Conservation (phyloP, 2,329 filamentous ascomycete genomes). For the Xylaria sp. region DNA sequence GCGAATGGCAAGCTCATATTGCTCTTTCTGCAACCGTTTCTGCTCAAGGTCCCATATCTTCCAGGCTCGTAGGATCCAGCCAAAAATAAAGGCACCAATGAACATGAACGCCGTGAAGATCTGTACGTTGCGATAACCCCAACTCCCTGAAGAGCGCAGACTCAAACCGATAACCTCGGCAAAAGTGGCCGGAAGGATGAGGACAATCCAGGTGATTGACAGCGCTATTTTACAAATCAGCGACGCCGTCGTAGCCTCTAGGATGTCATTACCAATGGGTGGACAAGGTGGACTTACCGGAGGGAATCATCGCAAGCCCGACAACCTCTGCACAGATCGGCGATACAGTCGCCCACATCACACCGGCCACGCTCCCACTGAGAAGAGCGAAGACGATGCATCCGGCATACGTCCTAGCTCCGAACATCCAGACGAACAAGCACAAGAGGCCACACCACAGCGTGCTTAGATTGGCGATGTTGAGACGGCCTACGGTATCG, state of each 20-base stretch:
- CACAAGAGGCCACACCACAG: slow-evolving; percentile 71
- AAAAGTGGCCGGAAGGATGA: slow-evolving; percentile 77
- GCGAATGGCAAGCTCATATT: slow-evolving; percentile 45
- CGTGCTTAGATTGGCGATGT: slow-evolving; percentile 74
- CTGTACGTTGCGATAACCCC: slow-evolving; percentile 63
- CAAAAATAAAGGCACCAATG: slow-evolving; percentile 61
- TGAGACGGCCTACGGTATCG: slow-evolving; percentile 76
- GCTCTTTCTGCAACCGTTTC: slow-evolving; percentile 44
- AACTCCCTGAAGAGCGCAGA: slow-evolving; percentile 56
- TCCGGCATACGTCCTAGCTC: slow-evolving; percentile 70
- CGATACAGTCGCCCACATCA: slow-evolving; percentile 74
- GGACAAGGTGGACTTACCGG: slow-evolving; percentile 54
- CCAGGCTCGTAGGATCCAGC: slow-evolving; percentile 57
- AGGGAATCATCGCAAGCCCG: slow-evolving; percentile 73
- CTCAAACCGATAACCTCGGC: slow-evolving; percentile 71
- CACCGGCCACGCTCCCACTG: slow-evolving; percentile 73
- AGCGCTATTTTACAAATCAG: slow-evolving; percentile 54
- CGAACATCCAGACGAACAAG: slow-evolving; percentile 78
- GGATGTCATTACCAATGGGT: neutral
- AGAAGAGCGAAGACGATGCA: slow-evolving; percentile 77
- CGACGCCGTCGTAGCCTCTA: neutral
- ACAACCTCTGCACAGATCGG: slow-evolving; percentile 80
- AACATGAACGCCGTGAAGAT: slow-evolving; percentile 72
- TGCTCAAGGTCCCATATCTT: slow-evolving; percentile 55
- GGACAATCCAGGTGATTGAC: slow-evolving; percentile 76